These are phyloP conservation scores for Scheffersomyces coipomensis DNA, from an alignment of 805 yeast species.

Conservation along the genomic window DNA sequence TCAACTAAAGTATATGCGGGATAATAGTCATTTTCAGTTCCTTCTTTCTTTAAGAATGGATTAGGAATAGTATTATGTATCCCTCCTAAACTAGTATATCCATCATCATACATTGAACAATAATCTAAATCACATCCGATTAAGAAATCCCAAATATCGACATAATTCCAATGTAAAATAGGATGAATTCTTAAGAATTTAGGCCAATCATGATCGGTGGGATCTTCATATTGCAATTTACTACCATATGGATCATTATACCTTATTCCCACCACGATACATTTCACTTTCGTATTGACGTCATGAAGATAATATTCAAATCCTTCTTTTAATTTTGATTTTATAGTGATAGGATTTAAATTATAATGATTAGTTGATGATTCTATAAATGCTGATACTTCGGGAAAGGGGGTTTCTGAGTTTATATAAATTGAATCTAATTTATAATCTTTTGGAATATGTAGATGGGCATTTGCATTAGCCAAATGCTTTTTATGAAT, in stretches of 20 bases:
- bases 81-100: slow-evolving; percentile 91
- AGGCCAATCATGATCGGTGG: slow-evolving; percentile 93
- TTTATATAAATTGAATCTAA: slow-evolving; percentile 72
- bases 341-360: slow-evolving; percentile 46
- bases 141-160: slow-evolving; percentile 83
- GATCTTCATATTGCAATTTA: slow-evolving; percentile 56
- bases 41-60: slow-evolving; percentile 43
- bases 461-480: slow-evolving; percentile 8
- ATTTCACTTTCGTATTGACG: slow-evolving; percentile 52
- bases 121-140: slow-evolving; percentile 58
- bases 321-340: slow-evolving; percentile 63
- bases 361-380: slow-evolving; percentile 53
- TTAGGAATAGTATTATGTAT: slow-evolving; percentile 67
- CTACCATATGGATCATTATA: slow-evolving; percentile 84
- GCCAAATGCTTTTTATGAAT: slow-evolving; percentile 23
- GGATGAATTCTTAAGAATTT: slow-evolving; percentile 82
- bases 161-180: slow-evolving; percentile 81
- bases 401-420: slow-evolving; percentile 68
- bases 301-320: slow-evolving; percentile 57
- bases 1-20: slow-evolving; percentile 64
- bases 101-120: slow-evolving; percentile 74
- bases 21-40: slow-evolving; percentile 24
- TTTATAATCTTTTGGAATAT: slow-evolving; percentile 27
- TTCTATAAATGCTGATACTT: slow-evolving; percentile 65
- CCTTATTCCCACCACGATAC: slow-evolving; percentile 86